Base-by-base conservation (phyloP, 345 rosid species). In the Turritis glabra region DNA sequence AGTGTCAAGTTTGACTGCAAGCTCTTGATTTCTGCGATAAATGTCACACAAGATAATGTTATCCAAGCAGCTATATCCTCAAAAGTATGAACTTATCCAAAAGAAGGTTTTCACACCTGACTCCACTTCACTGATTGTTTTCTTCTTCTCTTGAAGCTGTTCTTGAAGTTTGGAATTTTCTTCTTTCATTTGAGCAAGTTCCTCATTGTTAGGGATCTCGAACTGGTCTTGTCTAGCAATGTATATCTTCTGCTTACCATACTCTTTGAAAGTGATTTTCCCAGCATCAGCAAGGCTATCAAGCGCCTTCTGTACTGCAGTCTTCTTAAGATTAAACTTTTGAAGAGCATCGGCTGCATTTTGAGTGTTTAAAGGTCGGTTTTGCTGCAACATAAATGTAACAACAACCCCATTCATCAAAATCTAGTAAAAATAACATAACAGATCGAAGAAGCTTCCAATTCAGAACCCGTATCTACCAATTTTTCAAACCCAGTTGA, bases 181-280 rank as follows among this genome's bases (percentile, higher is more conserved):
- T 69, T 85, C 92, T 79, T 95, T 92, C 98, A 92, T 95, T 41
- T 7, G 81, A 79, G 74, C 84, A 79, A 95, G 92, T 81, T 90
- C 96, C 60, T 92, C 96, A 0, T 15, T 77, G 86, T 89, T 88
- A 10, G 94, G 97, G 67, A 92, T 90, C 54, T 92, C 82, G 50
- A 90, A 92, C 83, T 89, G 99, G 83, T 90, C 98, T 79, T 95
- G 98, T 70, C 88, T 85, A 59, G 99, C 98, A 40, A 95, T 65
- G 76, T 90, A 92, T 56, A 95, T 77, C 80, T 95, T 95, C 91
- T 95, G 99, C 82, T 95, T 90, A 32, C 98, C 98, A 70, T 90
- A 89, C 86, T 95, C 99, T 80, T 90, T 92, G 72, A 87, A 92
- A 0, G 94, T 84, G 63, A 95, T 90, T 77, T 83, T 83, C 7